Evolutionary conservation across 176 grass and related monocot genomes (phyloP).

Genomic region (Phoenix roebelenii): DNA sequence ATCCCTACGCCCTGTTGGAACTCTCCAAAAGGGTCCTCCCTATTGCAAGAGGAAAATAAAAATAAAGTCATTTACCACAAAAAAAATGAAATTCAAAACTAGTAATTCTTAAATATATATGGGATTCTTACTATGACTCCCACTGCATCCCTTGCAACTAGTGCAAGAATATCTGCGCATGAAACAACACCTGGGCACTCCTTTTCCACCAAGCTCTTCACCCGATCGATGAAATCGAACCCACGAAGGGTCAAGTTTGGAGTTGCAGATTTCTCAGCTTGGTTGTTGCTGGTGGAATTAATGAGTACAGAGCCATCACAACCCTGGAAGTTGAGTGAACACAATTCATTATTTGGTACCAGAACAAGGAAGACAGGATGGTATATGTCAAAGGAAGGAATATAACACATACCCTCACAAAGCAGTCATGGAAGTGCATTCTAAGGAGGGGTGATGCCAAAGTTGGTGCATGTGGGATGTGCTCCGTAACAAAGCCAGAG

Average conservation of each 20-base stretch:
- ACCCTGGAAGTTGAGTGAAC: conserved; percentile 25
- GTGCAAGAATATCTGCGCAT: conserved; percentile 72
- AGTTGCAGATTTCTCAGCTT: conserved; percentile 56
- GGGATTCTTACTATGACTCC: conserved; percentile 35
- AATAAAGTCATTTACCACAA: background rate
- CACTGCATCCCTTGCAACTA: conserved; percentile 73
- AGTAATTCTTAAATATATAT: too few species aligned
- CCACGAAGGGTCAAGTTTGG: conserved; percentile 71
- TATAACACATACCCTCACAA: conserved; percentile 45
- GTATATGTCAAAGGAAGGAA: too few species aligned
- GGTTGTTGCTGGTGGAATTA: conserved; percentile 35
- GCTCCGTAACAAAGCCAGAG: conserved; percentile 40
- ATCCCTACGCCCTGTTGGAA: conserved; percentile 82
- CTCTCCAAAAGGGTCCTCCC: conserved; percentile 79
- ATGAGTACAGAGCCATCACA: conserved; percentile 85
- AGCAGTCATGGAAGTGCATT: conserved; percentile 98
- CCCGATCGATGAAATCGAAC: conserved; percentile 54
- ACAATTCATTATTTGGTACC: background rate
- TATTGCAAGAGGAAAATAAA: conserved; percentile 4
- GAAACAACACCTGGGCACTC: conserved; percentile 92
- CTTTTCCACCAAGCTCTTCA: conserved; percentile 60
- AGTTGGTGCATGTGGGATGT: conserved; percentile 51
- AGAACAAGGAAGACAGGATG: background rate
- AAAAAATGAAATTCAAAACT: too few species aligned
- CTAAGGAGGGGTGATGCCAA: conserved; percentile 77